Evolutionary conservation across 768 basidiomycete genomes (phyloP).

Genomic region (Gloeopeniophorella convolvens): DNA sequence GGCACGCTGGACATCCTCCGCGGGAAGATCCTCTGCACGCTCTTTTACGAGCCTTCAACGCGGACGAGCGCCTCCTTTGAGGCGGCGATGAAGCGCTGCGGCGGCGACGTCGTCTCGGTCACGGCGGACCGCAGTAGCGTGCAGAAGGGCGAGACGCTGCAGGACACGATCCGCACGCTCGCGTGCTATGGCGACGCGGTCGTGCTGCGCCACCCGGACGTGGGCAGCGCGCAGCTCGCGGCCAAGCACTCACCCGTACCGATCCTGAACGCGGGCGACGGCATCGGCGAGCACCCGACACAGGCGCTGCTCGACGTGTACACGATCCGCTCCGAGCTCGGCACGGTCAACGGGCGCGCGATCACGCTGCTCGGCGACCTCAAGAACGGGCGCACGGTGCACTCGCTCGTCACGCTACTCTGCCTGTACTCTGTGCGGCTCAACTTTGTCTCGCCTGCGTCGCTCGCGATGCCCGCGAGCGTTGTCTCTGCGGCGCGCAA

Average conservation of each 20-base stretch:
- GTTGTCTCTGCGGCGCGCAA: slow-evolving; percentile 81
- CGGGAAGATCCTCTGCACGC: slow-evolving; percentile 82
- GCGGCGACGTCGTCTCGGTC: slow-evolving; percentile 89
- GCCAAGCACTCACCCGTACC: slow-evolving; percentile 96
- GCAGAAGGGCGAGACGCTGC: slow-evolving; percentile 85
- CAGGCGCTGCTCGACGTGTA: slow-evolving; percentile 88
- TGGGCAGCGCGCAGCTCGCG: slow-evolving; percentile 91
- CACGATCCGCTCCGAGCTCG: slow-evolving; percentile 95
- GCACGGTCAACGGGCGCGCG: slow-evolving; percentile 93
- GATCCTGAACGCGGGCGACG: slow-evolving; percentile 95
- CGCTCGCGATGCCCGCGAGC: slow-evolving; percentile 81
- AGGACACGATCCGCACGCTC: slow-evolving; percentile 90
- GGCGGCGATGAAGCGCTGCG: slow-evolving; percentile 97
- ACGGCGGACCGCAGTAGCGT: slow-evolving; percentile 80
- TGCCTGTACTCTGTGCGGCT: slow-evolving; percentile 89
- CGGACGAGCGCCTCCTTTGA: slow-evolving; percentile 95
- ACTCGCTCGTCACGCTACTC: slow-evolving; percentile 88
- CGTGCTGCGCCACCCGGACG: slow-evolving; percentile 89
- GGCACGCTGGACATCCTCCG: slow-evolving; percentile 84
- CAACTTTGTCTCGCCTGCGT: slow-evolving; percentile 89
- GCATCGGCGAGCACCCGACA: slow-evolving; percentile 95
- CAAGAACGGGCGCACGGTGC: slow-evolving; percentile 97
- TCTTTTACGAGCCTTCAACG: slow-evolving; percentile 97
- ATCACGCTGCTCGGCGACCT: slow-evolving; percentile 92
- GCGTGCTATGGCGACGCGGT: slow-evolving; percentile 95